Base-by-base conservation (phyloP, 345 rosid genomes). In the Noccaea caerulescens region DNA sequence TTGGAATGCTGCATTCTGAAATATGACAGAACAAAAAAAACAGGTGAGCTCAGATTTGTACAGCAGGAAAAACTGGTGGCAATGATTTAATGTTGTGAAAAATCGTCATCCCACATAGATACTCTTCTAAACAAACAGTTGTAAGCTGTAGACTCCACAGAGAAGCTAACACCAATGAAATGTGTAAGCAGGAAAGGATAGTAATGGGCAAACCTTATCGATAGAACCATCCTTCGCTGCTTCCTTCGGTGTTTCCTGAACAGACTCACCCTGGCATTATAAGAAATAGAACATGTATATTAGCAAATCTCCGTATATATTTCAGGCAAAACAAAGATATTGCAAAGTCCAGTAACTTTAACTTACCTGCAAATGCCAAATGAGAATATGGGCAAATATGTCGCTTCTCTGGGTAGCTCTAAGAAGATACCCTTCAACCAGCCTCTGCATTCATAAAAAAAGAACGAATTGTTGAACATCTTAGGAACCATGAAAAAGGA, bases 371-470 rank as follows among this genome's bases (percentile, higher is more conserved):
- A 95, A 77, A 85, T 88, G 93, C 99, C 99, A 95, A 77, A 95
- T 92, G 74, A 95, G 81, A 80, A 92, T 95, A 78, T 95, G 99
- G 62, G 98, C 92, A 76, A 95, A 95, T 80, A 95, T 79, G 74
- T 95, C 97, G 76, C 98, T 95, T 80, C 93, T 83, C 72, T 95
- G 96, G 74, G 99, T 78, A 58, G 99, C 99, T 86, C 98, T 86
- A 34, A 95, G 92, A 84, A 95, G 81, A 78, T 95, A 95, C 47
- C 99, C 98, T 84, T 95, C 97, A 36, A 95, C 99, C 54, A 94
- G 76, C 75, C 72, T 81, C 99, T 95, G 97, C 81, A 80, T 73
- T 76, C 30, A 27, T 27, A 38, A 16, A 46, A 72, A 53, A 7
- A 57, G 46, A 11, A 32, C 2, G 6, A 63, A 56, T 34, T 36